phyloP scores from a whole-genome alignment of 331 rosid genomes.

The Telfairia occidentalis region DNA sequence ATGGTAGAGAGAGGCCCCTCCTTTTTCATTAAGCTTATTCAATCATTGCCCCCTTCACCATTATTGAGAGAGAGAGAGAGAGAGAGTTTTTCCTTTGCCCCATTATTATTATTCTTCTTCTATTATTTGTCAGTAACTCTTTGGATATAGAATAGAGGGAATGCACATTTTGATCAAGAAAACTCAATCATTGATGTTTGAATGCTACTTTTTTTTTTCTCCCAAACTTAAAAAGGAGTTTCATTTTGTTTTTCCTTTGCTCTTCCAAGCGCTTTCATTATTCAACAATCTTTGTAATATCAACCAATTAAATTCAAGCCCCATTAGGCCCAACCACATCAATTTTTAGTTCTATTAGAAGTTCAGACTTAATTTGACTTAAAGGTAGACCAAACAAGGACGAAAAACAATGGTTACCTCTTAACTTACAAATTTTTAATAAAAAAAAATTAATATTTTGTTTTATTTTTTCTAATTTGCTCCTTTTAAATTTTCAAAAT shows the following conservation, averaged over 20 bases:
- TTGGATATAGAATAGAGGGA: background rate
- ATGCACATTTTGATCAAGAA: background rate
- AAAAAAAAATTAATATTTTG: no score
- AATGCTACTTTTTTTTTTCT: background rate
- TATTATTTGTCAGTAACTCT: background rate
- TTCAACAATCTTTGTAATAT: background rate
- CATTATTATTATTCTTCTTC: constrained; percentile 6
- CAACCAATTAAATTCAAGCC: background rate
- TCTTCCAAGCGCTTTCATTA: background rate
- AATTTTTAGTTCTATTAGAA: background rate
- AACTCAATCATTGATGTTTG: constrained; percentile 2
- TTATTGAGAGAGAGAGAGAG: constrained; percentile 10
- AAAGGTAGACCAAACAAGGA: no score
- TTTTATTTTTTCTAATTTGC: no score
- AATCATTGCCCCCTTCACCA: background rate
- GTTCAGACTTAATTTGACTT: no score
- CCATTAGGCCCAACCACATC: background rate
- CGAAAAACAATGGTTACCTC: no score
- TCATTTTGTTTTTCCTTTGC: background rate
- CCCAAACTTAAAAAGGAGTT: background rate
- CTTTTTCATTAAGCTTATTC: background rate
- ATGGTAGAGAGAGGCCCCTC: background rate
- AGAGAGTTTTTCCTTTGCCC: background rate
- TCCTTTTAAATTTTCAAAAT: no score
- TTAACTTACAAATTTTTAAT: no score